Evolutionary conservation across 2,329 filamentous ascomycete species (phyloP).

Genomic region (Colletotrichum sojae): DNA sequence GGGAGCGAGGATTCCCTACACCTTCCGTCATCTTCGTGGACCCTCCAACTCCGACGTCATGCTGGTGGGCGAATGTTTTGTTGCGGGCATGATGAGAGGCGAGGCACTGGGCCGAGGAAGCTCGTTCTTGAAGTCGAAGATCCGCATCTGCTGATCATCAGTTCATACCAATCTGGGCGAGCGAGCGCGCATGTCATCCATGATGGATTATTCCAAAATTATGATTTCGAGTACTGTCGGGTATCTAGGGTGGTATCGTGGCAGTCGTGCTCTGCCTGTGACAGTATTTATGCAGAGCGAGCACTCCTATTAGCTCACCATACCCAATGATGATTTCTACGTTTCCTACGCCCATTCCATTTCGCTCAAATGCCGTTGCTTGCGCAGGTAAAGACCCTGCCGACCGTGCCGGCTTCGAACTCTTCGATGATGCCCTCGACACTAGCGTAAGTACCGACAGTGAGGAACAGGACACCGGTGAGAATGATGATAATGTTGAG

Average conservation of each 20-base stretch:
- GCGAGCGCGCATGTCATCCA: neutral
- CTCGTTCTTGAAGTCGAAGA: neutral
- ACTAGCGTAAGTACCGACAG: slow-evolving; percentile 84
- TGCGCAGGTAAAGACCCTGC: slow-evolving; percentile 81
- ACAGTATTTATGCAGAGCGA: slow-evolving; percentile 2
- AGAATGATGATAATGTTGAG: slow-evolving; percentile 82
- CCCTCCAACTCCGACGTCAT: neutral
- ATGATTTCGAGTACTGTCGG: neutral
- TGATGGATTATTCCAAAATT: neutral
- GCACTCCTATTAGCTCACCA: neutral
- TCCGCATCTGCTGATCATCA: neutral
- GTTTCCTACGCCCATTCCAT: neutral
- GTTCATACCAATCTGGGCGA: neutral
- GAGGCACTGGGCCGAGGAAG: neutral
- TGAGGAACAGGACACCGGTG: slow-evolving; percentile 85
- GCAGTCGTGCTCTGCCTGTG: neutral
- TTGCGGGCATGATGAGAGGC: slow-evolving; percentile 10
- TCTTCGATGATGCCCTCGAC: slow-evolving; percentile 82
- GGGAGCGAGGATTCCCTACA: slow-evolving; percentile 12
- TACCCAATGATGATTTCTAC: neutral
- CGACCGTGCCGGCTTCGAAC: slow-evolving; percentile 75
- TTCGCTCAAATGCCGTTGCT: slow-evolving; percentile 65
- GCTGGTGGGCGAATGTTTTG: slow-evolving; percentile 8
- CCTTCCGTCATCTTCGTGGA: slow-evolving; percentile 6
- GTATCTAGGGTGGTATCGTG: slow-evolving; percentile 13